A percentile compares a stretch with the other conserved stretches of the same genome.
These are phyloP conservation scores for Euphorbia schlechtendalii DNA, from an alignment of 441 rosid genomes.

Conservation along the genomic window DNA sequence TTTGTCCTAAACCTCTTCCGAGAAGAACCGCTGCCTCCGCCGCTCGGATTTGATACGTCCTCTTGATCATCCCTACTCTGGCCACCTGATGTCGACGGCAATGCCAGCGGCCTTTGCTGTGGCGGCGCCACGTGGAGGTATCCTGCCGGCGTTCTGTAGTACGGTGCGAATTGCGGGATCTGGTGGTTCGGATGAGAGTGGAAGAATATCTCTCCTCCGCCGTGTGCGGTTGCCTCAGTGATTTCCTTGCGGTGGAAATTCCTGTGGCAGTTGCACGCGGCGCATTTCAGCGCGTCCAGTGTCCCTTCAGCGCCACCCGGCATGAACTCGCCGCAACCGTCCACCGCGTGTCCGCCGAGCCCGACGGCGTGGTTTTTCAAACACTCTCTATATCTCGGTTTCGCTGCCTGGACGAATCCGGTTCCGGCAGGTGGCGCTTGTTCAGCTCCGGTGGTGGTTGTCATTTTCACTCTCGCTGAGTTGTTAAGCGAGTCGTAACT, in stretches of 20 bases:
- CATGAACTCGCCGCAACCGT: conserved; percentile 89
- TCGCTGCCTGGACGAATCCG: conserved; percentile 9
- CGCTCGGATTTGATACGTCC: conserved; percentile 81
- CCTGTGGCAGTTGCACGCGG: conserved; percentile 94
- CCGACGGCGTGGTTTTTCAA: conserved; percentile 81
- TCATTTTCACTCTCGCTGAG: conserved; percentile 27
- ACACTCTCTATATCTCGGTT: conserved; percentile 65
- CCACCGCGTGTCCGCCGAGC: conserved; percentile 80
- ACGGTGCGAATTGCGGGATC: conserved; percentile 21
- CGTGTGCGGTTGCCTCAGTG: too few species aligned
- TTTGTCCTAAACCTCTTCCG: conserved; percentile 70
- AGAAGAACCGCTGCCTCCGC: conserved; percentile 31
- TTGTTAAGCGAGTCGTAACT: conserved; percentile 31
- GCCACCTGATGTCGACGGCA: conserved; percentile 33
- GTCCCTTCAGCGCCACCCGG: conserved; percentile 81
- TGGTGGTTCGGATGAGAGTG: conserved; percentile 14
- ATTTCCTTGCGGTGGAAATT: conserved; percentile 90
- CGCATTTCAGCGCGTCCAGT: conserved; percentile 74
- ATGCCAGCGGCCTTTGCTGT: conserved; percentile 22
- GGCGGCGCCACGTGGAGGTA: conserved; percentile 18
- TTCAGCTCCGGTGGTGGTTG: conserved; percentile 14
- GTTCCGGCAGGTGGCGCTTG: not conserved
- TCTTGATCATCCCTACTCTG: conserved; percentile 57
- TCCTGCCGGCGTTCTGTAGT: conserved; percentile 21
- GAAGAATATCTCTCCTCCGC: conserved; percentile 14